These are phyloP conservation scores for Phytophthora hybrid DNA, from an alignment of 352 stramenopile species.

Conservation along the genomic window DNA sequence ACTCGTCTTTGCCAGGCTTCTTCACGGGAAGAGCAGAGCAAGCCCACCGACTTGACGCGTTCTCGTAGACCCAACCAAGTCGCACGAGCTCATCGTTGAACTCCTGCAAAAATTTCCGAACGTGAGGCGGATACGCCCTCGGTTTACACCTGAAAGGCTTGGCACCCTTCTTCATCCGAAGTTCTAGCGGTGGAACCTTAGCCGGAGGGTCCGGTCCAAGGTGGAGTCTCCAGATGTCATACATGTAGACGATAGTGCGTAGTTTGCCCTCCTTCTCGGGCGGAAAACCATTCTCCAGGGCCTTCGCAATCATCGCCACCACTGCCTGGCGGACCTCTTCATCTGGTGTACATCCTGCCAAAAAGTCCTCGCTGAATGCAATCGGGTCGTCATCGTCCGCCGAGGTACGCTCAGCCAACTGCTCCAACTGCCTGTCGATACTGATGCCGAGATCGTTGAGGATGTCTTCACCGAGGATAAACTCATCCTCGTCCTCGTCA, in stretches of 20 bases:
- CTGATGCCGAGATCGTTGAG: slow-evolving; percentile 16
- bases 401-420: slow-evolving; percentile 7
- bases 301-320: slow-evolving; percentile 5
- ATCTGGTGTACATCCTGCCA: background rate
- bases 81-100: slow-evolving; percentile 22
- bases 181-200: slow-evolving; percentile 4
- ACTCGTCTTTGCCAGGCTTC: background rate
- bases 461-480: slow-evolving; percentile 22
- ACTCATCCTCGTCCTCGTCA: slow-evolving; percentile 17
- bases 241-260: slow-evolving; percentile 15
- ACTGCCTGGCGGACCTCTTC: slow-evolving; percentile 10
- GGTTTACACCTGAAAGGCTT: slow-evolving; percentile 17
- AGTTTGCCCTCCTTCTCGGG: slow-evolving; percentile 7
- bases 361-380: background rate
- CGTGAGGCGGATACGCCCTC: slow-evolving; percentile 14
- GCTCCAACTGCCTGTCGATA: slow-evolving; percentile 14
- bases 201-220: background rate
- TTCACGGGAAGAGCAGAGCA: slow-evolving; percentile 7
- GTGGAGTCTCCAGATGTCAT: slow-evolving; percentile 2
- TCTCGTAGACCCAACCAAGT: slow-evolving; percentile 12
- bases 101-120: slow-evolving; percentile 9
- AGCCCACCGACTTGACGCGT: slow-evolving; percentile 15
- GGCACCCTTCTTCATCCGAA: slow-evolving; percentile 4
- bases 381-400: slow-evolving; percentile 17
- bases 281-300: slow-evolving; percentile 12